Evolutionary conservation across 2,329 filamentous ascomycete genomes (phyloP), one percentile per base, ranked within the genome.

Genomic region (Paraconiothyrium sp.): DNA sequence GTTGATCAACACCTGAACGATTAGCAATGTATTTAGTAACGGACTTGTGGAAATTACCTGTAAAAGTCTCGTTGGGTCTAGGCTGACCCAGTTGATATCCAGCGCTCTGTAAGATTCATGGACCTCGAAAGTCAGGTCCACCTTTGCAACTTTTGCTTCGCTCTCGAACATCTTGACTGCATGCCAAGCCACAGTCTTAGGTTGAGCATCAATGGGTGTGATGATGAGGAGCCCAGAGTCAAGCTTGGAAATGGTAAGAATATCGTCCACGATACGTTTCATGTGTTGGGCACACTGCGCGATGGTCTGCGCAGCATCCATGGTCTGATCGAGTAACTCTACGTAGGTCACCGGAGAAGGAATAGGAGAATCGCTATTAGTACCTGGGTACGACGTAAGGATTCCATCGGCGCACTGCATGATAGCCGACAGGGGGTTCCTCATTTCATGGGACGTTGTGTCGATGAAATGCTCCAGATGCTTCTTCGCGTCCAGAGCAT

Each of bases 201-300:
- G 63, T 54, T 78, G 73, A 0, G 79, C 74, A 56, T 75, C 75
- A 35, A 81, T 74, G 4, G 81, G 79, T 0, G 77, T 79, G 60
- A 82, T 79, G 7, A 74, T 64, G 9, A 83, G 72, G 11, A 83
- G 67, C 1, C 74, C 76, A 0, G 80, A 81, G 63, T 82, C 80
- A 4, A 83, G 70, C 54, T 83, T 83, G 0, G 79, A 81, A 49
- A 81, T 72, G 0, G 79, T 81, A 4, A 83, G 68, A 20, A 83
- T 76, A 60, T 83, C 82, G 58, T 83, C 81, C 0, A 83, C 80
- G 22, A 83, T 82, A 8, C 78, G 70, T 61, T 82, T 83, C 69
- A 82, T 80, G 63, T 83, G 81, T 52, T 80, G 77, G 1, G 78
- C 78, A 64, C 81, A 83, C 7, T 79, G 72, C 2, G 78, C 77